Percentiles rank a stretch among this genome's conserved stretches.
phyloP scores from a whole-genome alignment of 257 asterid species.

The Perilla frutescens region DNA sequence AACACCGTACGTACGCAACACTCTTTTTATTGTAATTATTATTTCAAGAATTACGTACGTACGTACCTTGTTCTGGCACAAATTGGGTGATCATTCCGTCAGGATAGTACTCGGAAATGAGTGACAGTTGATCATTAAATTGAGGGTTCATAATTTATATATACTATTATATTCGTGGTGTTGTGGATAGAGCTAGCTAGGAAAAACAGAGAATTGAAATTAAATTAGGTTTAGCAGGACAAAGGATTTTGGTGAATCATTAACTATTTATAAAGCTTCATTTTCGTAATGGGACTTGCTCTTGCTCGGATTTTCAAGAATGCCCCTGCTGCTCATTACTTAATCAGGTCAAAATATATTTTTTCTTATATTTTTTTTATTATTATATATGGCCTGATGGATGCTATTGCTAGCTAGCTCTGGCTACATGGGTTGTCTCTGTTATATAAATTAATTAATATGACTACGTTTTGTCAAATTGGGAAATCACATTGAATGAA shows the following conservation, averaged over 20 bases:
- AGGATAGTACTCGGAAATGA: conserved; percentile 51
- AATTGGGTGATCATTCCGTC: conserved; percentile 22
- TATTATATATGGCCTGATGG: no score
- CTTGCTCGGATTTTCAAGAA: conserved; percentile 35
- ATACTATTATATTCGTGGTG: not conserved
- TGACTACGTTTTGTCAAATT: conserved; percentile 43
- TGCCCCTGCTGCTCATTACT: conserved; percentile 36
- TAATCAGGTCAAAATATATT: no score
- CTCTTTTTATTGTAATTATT: no score
- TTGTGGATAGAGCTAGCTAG: not conserved
- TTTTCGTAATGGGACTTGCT: conserved; percentile 36
- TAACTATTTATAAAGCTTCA: conserved; percentile 54
- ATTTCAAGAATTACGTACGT: no score
- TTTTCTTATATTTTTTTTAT: no score
- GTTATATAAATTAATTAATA: no score
- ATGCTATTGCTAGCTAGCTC: no score
- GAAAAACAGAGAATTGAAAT: no score
- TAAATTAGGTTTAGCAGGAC: conserved; percentile 18
- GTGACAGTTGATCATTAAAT: conserved; percentile 52
- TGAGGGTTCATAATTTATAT: conserved; percentile 35
- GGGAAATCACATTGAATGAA: conserved; percentile 42
- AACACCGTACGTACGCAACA: not conserved
- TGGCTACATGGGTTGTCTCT: no score
- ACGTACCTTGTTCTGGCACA: conserved; percentile 36
- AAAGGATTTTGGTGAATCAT: conserved; percentile 12